A percentile compares a stretch with the other conserved stretches of the same genome.
Conservation (phyloP, 441 rosid species). For the Corymbia calophylla region DNA sequence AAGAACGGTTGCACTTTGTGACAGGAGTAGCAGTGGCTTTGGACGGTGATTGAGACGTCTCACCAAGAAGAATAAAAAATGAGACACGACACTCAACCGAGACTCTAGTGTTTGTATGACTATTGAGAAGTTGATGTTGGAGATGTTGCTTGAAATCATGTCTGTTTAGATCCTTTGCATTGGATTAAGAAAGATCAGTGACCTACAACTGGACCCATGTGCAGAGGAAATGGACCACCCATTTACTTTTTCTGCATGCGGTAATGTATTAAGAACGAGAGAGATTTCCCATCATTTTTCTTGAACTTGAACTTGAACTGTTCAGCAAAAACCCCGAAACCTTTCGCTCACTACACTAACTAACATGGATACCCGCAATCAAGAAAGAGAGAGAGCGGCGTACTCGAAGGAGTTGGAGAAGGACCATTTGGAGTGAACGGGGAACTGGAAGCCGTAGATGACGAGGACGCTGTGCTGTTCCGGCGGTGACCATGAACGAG, state of each 20-base stretch:
- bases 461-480: slow-evolving; percentile 39
- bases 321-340: neutral
- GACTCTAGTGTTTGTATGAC: neutral
- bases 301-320: neutral
- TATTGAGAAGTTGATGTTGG: neutral
- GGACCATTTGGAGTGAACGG: slow-evolving; percentile 66
- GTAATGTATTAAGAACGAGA: neutral
- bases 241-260: neutral
- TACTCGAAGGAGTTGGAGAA: slow-evolving; percentile 68
- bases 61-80: neutral
- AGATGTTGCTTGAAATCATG: neutral
- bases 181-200: neutral
- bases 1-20: neutral
- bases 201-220: neutral
- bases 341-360: neutral
- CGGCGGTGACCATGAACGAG: slow-evolving; percentile 69
- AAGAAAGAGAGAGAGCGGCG: slow-evolving; percentile 6
- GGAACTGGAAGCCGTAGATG: slow-evolving; percentile 57
- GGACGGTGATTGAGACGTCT: neutral
- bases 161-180: neutral
- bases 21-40: neutral
- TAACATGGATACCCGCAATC: neutral
- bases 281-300: neutral
- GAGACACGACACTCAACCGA: neutral
- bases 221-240: neutral